These are phyloP conservation scores for Butyriboletus appendiculatus DNA, from an alignment of 1,284 basidiomycete species.

Conservation along the genomic window DNA sequence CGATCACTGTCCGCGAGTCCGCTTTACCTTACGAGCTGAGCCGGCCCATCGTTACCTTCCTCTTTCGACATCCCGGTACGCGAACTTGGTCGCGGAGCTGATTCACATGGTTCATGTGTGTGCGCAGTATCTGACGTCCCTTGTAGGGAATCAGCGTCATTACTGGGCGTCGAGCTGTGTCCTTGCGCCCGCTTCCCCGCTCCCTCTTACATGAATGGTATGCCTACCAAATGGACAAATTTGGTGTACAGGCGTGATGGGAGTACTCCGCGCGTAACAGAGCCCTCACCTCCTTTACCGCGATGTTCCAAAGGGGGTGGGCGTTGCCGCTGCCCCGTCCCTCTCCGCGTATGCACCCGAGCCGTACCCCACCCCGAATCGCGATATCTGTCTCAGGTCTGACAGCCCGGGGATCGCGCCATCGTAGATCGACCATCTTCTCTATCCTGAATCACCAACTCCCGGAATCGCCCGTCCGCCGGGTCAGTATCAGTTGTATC, in stretches of 20 bases:
- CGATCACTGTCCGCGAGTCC: conserved; percentile 22
- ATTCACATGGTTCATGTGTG: conserved; percentile 11
- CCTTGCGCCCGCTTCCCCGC: neutral
- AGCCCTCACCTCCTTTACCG: conserved; percentile 6
- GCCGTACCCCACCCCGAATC: conserved; percentile 4
- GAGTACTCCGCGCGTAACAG: conserved; percentile 9
- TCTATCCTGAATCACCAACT: neutral
- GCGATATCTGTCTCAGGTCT: conserved; percentile 13
- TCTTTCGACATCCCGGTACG: conserved; percentile 14
- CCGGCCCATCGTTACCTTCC: conserved; percentile 8
- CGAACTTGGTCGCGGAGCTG: neutral
- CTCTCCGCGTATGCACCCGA: conserved; percentile 5
- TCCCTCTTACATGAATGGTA: neutral
- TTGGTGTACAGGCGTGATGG: neutral
- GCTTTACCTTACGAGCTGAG: conserved; percentile 12
- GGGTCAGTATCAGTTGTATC: neutral
- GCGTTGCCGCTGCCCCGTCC: neutral
- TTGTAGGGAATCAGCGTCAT: neutral
- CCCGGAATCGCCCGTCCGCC: neutral
- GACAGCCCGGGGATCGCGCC: conserved; percentile 5
- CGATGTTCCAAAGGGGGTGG: neutral
- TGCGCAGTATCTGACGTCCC: neutral
- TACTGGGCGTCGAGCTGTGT: neutral
- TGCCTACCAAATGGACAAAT: neutral
- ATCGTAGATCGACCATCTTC: neutral